Conservation (phyloP, 176 grass and related monocot species). For the Ananas comosus region DNA sequence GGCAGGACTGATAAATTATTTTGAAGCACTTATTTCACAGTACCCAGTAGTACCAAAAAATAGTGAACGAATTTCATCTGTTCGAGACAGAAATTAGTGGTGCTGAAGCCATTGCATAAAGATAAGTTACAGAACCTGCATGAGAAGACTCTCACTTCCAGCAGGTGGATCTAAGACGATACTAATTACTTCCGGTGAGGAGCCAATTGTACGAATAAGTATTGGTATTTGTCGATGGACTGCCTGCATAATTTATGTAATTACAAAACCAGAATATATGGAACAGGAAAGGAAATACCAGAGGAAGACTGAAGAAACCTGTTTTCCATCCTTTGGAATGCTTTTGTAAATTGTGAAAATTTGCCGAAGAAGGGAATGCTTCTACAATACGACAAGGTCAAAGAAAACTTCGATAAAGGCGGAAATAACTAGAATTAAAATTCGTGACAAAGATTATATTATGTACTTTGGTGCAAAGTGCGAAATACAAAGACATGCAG, state of each 20-base stretch:
- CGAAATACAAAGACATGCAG: constrained; percentile 91
- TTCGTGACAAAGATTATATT: constrained; percentile 14
- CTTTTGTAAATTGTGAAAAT: constrained; percentile 74
- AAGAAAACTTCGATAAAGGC: neutral
- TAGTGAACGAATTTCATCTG: neutral
- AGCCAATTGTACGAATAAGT: constrained; percentile 70
- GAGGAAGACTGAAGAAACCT: constrained; percentile 37
- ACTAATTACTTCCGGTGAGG: constrained; percentile 60
- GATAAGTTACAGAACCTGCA: constrained; percentile 47
- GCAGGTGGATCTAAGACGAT: constrained; percentile 76
- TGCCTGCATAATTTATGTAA: constrained; percentile 50
- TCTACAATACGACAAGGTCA: constrained; percentile 37
- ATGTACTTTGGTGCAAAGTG: constrained; percentile 87
- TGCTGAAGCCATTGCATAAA: constrained; percentile 1
- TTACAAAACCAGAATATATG: neutral
- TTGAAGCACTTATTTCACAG: neutral
- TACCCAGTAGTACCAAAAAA: neutral
- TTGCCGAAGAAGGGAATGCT: constrained; percentile 81
- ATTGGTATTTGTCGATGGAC: constrained; percentile 75
- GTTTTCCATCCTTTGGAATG: constrained; percentile 68
- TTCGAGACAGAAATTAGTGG: neutral
- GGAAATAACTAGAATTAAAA: neutral
- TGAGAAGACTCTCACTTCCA: constrained; percentile 56
- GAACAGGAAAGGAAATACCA: constrained; percentile 9
- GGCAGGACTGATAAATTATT: neutral